These are phyloP conservation scores for Ministeria vibrans DNA, from an alignment of 78 protist genomes.

Conservation along the genomic window DNA sequence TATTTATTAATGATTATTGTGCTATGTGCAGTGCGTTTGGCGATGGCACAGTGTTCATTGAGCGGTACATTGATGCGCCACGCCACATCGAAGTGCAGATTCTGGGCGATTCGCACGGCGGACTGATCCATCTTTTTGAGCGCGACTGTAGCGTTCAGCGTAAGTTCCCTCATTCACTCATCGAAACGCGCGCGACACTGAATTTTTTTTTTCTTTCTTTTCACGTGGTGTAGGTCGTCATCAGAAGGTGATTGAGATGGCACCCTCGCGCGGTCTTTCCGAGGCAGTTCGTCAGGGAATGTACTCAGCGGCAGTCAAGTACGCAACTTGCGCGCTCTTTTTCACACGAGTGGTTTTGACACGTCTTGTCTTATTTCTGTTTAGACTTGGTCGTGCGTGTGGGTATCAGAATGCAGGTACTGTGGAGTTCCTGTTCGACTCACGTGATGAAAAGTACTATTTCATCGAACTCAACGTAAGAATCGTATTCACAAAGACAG, in stretches of 20 bases:
- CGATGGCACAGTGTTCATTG: constrained; percentile 83
- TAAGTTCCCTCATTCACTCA: no score
- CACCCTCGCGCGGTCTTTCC: constrained; percentile 18
- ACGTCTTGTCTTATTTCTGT: no score
- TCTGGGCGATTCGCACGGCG: constrained; percentile 47
- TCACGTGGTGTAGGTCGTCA: no score
- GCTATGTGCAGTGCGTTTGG: constrained; percentile 61
- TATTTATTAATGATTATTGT: not conserved
- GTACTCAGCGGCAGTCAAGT: constrained; percentile 77
- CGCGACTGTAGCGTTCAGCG: constrained; percentile 62
- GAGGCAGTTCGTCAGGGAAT: constrained; percentile 61
- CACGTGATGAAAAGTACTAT: constrained; percentile 44
- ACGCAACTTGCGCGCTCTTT: no score
- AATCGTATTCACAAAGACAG: not conserved
- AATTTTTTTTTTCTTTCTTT: no score
- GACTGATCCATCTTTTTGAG: constrained; percentile 54
- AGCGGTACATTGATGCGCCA: constrained; percentile 84
- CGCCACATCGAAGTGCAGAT: constrained; percentile 96
- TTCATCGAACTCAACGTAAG: constrained; percentile 89
- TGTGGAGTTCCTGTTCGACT: constrained; percentile 83
- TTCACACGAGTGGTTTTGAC: no score
- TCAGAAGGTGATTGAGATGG: constrained; percentile 29
- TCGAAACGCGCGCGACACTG: no score
- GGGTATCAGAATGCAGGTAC: constrained; percentile 79
- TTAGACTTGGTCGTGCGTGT: constrained; percentile 77